Base-by-base conservation (phyloP, 75 land plant genomes). In the Ceratopteris richardii region DNA sequence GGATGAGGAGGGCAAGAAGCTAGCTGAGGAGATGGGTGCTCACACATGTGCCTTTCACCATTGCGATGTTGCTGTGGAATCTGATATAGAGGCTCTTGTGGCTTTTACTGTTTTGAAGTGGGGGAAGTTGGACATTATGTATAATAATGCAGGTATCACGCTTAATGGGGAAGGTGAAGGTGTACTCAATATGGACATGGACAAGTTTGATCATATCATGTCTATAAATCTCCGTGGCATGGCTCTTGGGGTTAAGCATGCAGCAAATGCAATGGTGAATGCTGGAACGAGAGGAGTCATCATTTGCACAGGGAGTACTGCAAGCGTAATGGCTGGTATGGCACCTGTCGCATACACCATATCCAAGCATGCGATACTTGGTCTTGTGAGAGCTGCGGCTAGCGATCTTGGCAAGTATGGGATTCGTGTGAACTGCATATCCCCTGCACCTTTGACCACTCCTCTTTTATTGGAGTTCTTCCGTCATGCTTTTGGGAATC, bases 61-160 rank as follows among this genome's bases (percentile, higher is more conserved):
- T n/a, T n/a, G n/a, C n/a, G n/a, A n/a, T n/a, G n/a, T n/a, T n/a
- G n/a, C n/a, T n/a, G n/a, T n/a, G n/a, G n/a, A n/a, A n/a, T n/a
- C n/a, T n/a, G n/a, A n/a, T n/a, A n/a, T n/a, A n/a, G 31, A 66
- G 25, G 73, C 46, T 0, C 71, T 75, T 0, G 88, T 90, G 36
- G 81, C 82, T 50, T 54, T 51, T n/a, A 61, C 88, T 11, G 67
- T 77, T 5, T 29, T 39, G 0, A 70, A 66, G 44, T 66, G 51
- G 24, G 87, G 92, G 18, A 58, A 66, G 1, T 80, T 90, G 27
- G 93, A 90, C 51, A 74, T 90, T 33, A 80, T 83, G 72, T 78
- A 72, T 29, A 90, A 79, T 68, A 90, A 90, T 54, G 96, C 96
- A n/a, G 92, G 96, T 0, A 30, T 79, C 0, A 24, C 63, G 1